These are phyloP conservation scores for Suillus variegatus DNA, from an alignment of 768 basidiomycete genomes.

Conservation along the genomic window DNA sequence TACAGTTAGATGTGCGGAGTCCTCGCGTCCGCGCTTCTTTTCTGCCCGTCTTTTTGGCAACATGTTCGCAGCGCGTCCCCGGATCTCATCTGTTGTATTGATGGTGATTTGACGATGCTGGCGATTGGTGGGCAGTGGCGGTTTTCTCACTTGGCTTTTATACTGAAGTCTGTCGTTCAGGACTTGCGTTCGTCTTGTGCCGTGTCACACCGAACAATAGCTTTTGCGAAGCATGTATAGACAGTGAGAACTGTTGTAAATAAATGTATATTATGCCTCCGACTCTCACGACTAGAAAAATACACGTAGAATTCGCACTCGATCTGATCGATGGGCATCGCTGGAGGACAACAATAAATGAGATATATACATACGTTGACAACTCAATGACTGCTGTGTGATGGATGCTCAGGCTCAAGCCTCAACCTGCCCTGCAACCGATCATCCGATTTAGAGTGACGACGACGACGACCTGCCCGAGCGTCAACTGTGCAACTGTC, in stretches of 20 bases:
- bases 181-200: too few species aligned
- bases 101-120: background rate
- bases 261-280: background rate
- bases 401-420: background rate
- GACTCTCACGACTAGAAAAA: background rate
- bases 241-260: background rate
- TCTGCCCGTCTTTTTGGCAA: background rate
- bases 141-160: background rate
- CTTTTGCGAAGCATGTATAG: background rate
- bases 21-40: background rate
- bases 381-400: background rate
- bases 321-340: background rate
- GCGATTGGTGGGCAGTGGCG: background rate
- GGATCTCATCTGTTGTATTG: slow-evolving; percentile 1
- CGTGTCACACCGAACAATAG: background rate
- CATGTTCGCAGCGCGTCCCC: background rate
- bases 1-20: background rate
- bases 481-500: background rate
- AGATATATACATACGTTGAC: background rate
- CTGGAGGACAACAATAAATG: background rate
- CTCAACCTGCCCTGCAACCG: background rate
- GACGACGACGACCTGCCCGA: background rate
- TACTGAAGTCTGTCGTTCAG: background rate
- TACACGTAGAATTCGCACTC: background rate
- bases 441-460: background rate